Conservation (phyloP, 257 asterid genomes). For the Solanum appendiculatum region DNA sequence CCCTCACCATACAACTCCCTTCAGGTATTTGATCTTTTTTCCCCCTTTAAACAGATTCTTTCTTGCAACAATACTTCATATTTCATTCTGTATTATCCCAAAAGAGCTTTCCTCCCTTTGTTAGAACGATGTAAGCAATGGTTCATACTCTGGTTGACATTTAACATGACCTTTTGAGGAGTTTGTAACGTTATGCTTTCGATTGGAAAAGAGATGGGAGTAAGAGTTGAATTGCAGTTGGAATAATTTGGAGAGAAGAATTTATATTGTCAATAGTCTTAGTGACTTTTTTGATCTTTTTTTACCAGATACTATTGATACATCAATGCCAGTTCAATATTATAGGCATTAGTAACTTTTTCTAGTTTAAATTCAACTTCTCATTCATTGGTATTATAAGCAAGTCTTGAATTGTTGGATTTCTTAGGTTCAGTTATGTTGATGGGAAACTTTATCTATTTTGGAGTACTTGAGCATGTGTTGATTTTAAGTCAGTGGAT, state of each 20-base stretch:
- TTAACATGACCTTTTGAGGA: not conserved
- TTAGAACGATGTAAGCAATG: no score
- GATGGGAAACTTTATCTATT: not conserved
- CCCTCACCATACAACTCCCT: constrained; percentile 87
- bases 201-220: not conserved
- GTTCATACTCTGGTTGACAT: not conserved
- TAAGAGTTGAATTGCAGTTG: not conserved
- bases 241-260: not conserved
- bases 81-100: not conserved
- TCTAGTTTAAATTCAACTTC: not conserved
- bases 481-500: not conserved
- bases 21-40: constrained; percentile 38
- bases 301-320: not conserved
- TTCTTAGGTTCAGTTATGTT: not conserved
- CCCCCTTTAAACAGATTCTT: not conserved
- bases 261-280: not conserved
- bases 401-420: not conserved
- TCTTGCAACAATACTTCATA: not conserved
- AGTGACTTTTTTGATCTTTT: not conserved
- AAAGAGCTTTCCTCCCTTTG: no score
- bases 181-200: not conserved
- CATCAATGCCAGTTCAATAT: not conserved
- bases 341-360: not conserved
- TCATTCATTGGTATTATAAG: not conserved
- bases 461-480: not conserved